A percentile compares a stretch with the other conserved stretches of the same genome.
phyloP scores from a whole-genome alignment of 2,329 filamentous ascomycete genomes.

The Malbranchea cinnamomea region DNA sequence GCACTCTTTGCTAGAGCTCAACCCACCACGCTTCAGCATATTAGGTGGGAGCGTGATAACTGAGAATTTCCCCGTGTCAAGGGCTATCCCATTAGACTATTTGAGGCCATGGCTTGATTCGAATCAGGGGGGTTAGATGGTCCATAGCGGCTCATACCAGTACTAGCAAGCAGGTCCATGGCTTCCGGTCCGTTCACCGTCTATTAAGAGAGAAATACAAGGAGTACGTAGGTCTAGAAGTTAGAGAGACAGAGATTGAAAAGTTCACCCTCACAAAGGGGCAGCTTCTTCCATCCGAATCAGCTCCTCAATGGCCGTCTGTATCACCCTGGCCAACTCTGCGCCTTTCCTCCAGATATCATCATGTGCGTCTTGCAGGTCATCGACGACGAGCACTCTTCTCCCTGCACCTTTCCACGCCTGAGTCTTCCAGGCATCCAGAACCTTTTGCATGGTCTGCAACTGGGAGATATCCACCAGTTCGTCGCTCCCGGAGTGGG shows the following conservation, averaged over 20 bases:
- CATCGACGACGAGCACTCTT: slow-evolving; percentile 23
- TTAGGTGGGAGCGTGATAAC: no score
- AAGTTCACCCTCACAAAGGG: neutral
- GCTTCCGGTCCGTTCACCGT: no score
- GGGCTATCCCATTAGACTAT: no score
- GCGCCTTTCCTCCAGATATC: slow-evolving; percentile 27
- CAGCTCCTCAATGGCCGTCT: slow-evolving; percentile 18
- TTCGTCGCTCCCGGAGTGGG: slow-evolving; percentile 27
- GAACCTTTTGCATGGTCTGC: slow-evolving; percentile 33
- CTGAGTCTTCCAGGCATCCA: slow-evolving; percentile 36
- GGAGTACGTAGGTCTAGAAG: no score
- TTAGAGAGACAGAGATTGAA: neutral
- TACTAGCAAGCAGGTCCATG: no score
- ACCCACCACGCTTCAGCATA: no score
- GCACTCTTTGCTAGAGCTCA: no score
- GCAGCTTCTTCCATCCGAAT: slow-evolving; percentile 10
- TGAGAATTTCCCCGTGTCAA: no score
- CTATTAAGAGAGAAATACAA: neutral
- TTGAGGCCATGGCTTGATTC: no score
- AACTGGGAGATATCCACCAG: slow-evolving; percentile 26
- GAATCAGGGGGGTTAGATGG: no score
- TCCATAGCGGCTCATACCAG: no score
- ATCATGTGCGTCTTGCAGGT: slow-evolving; percentile 26
- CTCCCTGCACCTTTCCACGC: slow-evolving; percentile 26
- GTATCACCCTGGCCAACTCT: slow-evolving; percentile 25